Evolutionary conservation across 441 rosid genomes (phyloP).

Genomic region (Populus hybrid): DNA sequence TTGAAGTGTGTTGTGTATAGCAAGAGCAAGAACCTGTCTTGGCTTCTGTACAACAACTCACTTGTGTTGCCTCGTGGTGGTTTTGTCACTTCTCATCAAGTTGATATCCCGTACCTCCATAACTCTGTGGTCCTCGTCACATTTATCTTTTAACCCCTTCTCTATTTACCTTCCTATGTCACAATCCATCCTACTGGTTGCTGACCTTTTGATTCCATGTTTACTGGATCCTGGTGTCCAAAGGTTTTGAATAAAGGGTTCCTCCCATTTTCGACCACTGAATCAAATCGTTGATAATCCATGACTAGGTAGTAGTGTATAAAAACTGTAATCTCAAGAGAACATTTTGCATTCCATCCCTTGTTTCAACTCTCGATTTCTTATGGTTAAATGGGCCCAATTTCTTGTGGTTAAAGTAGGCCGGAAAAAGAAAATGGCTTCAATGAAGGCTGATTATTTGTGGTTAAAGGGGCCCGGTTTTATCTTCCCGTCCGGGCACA

Average conservation of each 20-base stretch:
- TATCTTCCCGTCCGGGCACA: too few species aligned
- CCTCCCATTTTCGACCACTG: background rate
- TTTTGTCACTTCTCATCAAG: background rate
- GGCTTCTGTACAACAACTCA: background rate
- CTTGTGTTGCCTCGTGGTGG: background rate
- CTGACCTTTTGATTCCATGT: background rate
- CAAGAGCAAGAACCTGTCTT: background rate
- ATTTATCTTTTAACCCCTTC: slow-evolving; percentile 11
- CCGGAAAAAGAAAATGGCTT: too few species aligned
- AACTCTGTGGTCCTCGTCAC: slow-evolving; percentile 13
- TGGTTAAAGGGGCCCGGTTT: too few species aligned
- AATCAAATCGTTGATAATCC: too few species aligned
- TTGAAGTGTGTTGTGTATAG: too few species aligned
- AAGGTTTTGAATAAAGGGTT: background rate
- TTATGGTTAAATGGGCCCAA: too few species aligned
- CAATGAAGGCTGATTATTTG: too few species aligned
- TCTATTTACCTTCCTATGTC: background rate
- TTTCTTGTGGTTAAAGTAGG: too few species aligned
- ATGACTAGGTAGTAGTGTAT: too few species aligned
- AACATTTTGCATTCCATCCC: too few species aligned
- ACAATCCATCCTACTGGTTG: background rate
- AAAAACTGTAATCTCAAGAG: too few species aligned
- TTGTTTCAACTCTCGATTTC: too few species aligned
- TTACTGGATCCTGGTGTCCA: background rate
- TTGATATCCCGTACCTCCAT: background rate